Conservation (phyloP, 441 rosid genomes). For the Melastoma candidum region DNA sequence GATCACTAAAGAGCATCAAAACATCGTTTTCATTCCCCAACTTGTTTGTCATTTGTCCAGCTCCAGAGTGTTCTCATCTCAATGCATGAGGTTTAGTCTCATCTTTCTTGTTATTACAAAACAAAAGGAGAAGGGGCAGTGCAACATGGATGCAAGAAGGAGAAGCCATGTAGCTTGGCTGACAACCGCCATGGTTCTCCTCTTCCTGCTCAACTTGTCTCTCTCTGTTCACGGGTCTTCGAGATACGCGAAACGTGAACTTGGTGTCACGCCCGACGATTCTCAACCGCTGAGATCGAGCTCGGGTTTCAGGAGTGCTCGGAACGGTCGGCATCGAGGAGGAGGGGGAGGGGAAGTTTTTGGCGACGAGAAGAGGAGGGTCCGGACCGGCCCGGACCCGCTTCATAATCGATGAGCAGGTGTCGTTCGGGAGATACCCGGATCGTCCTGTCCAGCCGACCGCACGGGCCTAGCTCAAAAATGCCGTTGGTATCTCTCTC, state of each 20-base stretch:
- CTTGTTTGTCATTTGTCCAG: conserved; percentile 9
- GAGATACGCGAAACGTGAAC: too few relatives aligned
- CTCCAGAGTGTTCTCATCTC: conserved; percentile 1
- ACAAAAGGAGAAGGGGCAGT: too few relatives aligned
- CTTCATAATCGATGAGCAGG: conserved; percentile 51
- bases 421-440: background rate
- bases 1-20: conserved; percentile 11
- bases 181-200: too few relatives aligned
- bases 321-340: conserved; percentile 20
- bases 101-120: too few relatives aligned
- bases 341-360: conserved; percentile 21
- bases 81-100: conserved; percentile 5
- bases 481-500: conserved; percentile 4
- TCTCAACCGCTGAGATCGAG: conserved; percentile 11
- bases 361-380: conserved; percentile 61
- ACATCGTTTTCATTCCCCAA: conserved; percentile 3
- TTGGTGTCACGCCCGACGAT: conserved; percentile 3
- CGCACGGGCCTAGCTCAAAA: background rate
- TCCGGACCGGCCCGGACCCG: conserved; percentile 82
- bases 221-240: too few relatives aligned
- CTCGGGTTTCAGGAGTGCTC: too few relatives aligned
- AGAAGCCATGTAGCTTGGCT: too few relatives aligned
- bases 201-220: too few relatives aligned
- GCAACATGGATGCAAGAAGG: too few relatives aligned
- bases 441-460: background rate